A percentile compares a stretch with the other conserved stretches of the same genome.
Conservation (phyloP, 106 monocot species). For the Phalaenopsis aphrodite region DNA sequence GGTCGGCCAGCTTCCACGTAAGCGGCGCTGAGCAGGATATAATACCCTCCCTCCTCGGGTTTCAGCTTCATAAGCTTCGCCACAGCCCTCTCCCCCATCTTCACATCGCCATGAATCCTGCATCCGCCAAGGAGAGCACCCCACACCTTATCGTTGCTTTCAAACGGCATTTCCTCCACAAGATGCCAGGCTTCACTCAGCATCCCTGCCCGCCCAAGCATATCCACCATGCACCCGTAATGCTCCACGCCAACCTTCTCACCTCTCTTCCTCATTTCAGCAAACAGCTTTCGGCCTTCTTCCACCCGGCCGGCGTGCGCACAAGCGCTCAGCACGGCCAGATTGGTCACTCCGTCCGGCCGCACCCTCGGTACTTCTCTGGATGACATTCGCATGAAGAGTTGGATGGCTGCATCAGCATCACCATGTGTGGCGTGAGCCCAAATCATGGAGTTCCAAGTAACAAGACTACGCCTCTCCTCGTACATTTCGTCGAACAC, state of each 20-base stretch:
- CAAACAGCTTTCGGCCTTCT: conserved; percentile 27
- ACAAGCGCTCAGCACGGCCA: conserved; percentile 40
- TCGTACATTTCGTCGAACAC: conserved; percentile 28
- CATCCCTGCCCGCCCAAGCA: conserved; percentile 29
- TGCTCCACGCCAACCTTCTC: conserved; percentile 33
- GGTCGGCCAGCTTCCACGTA: conserved; percentile 20
- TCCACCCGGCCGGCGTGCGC: conserved; percentile 39
- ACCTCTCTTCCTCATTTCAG: conserved; percentile 17
- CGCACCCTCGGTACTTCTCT: conserved; percentile 7
- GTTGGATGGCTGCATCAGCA: conserved; percentile 23
- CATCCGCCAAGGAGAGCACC: conserved; percentile 37
- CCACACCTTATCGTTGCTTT: conserved; percentile 21
- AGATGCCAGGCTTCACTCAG: conserved; percentile 20
- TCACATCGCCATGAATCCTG: conserved; percentile 29
- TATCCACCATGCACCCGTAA: conserved; percentile 55
- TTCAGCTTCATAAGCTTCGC: conserved; percentile 22
- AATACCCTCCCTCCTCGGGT: conserved; percentile 31
- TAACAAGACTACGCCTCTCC: conserved; percentile 17
- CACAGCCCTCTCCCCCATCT: conserved; percentile 28
- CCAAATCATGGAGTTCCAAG: conserved; percentile 55
- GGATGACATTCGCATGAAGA: conserved; percentile 25
- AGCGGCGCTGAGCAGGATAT: conserved; percentile 25
- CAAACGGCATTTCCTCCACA: conserved; percentile 24
- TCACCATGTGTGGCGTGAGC: conserved; percentile 34
- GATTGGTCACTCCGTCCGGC: conserved; percentile 43